Evolutionary conservation across 179 eudicot genomes (phyloP).

Genomic region (Spinacia oleracea): DNA sequence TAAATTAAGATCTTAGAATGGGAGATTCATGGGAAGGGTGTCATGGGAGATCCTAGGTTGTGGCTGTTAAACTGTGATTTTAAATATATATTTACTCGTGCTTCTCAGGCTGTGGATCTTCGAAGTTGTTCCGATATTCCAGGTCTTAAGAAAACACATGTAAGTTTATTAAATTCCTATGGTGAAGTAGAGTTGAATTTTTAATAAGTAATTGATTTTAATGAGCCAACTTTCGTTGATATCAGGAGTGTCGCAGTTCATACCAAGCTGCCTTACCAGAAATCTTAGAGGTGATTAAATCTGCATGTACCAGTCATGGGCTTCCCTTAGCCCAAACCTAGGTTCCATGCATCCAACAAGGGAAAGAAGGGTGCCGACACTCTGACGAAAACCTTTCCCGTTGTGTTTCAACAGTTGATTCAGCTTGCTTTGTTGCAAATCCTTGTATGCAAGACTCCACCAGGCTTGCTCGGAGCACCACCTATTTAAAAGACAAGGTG

Average conservation of each 20-base stretch:
- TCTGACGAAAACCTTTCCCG: conserved; percentile 61
- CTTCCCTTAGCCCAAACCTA: conserved; percentile 93
- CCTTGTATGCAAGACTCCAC: conserved; percentile 50
- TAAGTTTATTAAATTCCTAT: conserved; percentile 27
- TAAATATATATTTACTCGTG: neutral
- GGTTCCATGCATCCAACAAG: conserved; percentile 81
- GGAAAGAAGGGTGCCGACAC: conserved; percentile 75
- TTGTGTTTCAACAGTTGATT: conserved; percentile 79
- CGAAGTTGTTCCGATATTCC: conserved; percentile 60
- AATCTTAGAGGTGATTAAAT: conserved; percentile 60
- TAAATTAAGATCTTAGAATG: neutral
- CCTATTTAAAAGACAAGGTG: conserved; percentile 77
- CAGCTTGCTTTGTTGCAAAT: conserved; percentile 67
- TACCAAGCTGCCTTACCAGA: conserved; percentile 76
- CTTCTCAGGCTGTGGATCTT: conserved; percentile 80
- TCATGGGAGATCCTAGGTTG: neutral
- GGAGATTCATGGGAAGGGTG: neutral
- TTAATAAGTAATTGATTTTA: neutral
- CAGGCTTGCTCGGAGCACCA: conserved; percentile 94
- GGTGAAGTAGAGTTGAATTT: neutral
- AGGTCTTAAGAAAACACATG: conserved; percentile 48
- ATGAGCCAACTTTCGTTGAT: conserved; percentile 4
- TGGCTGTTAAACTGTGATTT: neutral
- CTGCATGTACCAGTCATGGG: conserved; percentile 60
- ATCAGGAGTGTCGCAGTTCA: conserved; percentile 49